Evolutionary conservation across 345 rosid genomes (phyloP).

Genomic region (Raphanus raphanistrum): DNA sequence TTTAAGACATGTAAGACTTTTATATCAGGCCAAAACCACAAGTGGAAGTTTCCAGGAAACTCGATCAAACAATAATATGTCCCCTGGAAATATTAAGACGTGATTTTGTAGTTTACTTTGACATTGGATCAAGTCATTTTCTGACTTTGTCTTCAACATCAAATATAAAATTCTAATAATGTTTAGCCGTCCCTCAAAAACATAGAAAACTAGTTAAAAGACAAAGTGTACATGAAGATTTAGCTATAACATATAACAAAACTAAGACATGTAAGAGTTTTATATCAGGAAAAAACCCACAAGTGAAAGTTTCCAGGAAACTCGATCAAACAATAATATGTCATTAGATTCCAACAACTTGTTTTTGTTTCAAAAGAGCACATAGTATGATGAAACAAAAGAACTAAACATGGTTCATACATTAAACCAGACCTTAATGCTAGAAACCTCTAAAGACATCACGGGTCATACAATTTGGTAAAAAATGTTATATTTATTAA

Average conservation of each 20-base stretch:
- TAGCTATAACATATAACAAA: not conserved
- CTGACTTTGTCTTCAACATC: conserved; percentile 30
- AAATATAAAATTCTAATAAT: conserved; percentile 3
- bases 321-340: not conserved
- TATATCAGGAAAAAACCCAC: not conserved
- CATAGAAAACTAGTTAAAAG: not conserved
- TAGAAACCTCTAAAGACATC: not conserved
- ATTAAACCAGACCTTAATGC: not conserved
- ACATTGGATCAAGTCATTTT: conserved; percentile 31
- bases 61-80: not conserved
- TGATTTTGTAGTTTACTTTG: conserved; percentile 23
- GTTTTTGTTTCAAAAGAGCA: not conserved
- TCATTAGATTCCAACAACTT: not conserved
- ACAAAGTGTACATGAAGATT: conserved; percentile 12
- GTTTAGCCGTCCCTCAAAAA: conserved; percentile 6
- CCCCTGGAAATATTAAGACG: not conserved
- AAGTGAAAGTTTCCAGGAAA: not conserved
- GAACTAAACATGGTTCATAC: not conserved
- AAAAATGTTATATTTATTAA: not conserved
- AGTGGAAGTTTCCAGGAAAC: not conserved
- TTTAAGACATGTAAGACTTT: not conserved
- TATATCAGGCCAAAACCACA: not conserved
- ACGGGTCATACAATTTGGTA: not conserved
- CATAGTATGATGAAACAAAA: not conserved
- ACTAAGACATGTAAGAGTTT: not conserved